Conservation (phyloP, 306 rosid species). For the Sindora glabra region DNA sequence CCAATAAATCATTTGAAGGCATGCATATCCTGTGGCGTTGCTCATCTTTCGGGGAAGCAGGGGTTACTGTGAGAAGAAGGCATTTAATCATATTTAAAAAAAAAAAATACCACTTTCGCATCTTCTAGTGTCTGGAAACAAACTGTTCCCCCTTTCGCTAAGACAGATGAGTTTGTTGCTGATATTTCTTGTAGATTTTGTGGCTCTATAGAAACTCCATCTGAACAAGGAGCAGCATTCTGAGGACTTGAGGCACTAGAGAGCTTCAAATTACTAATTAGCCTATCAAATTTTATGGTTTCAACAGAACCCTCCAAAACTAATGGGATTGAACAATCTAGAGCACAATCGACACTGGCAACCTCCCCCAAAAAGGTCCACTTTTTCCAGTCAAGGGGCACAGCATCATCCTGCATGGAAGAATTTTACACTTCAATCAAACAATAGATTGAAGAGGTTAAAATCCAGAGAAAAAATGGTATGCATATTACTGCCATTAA, state of each 20-base stretch:
- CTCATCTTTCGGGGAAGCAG: not conserved
- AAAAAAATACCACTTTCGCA: slow-evolving; percentile 33
- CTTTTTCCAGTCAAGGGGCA: slow-evolving; percentile 50
- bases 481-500: not conserved
- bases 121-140: slow-evolving; percentile 9
- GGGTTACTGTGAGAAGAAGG: not conserved
- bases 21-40: no score
- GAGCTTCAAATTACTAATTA: slow-evolving; percentile 14
- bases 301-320: slow-evolving; percentile 40
- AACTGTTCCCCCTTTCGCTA: slow-evolving; percentile 18
- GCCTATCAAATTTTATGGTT: slow-evolving; percentile 51
- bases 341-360: not conserved
- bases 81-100: not conserved
- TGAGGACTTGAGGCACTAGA: slow-evolving; percentile 16
- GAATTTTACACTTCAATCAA: slow-evolving; percentile 17
- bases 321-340: slow-evolving; percentile 30
- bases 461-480: not conserved
- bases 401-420: slow-evolving; percentile 45
- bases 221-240: slow-evolving; percentile 20
- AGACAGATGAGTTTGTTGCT: slow-evolving; percentile 13
- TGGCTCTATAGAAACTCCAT: slow-evolving; percentile 24
- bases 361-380: slow-evolving; percentile 49
- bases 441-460: slow-evolving; percentile 7
- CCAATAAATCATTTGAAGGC: no score
- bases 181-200: slow-evolving; percentile 21